A percentile compares a stretch with the other conserved stretches of the same genome.
phyloP scores from a whole-genome alignment of 768 basidiomycete genomes.

The Royoungia palumana region DNA sequence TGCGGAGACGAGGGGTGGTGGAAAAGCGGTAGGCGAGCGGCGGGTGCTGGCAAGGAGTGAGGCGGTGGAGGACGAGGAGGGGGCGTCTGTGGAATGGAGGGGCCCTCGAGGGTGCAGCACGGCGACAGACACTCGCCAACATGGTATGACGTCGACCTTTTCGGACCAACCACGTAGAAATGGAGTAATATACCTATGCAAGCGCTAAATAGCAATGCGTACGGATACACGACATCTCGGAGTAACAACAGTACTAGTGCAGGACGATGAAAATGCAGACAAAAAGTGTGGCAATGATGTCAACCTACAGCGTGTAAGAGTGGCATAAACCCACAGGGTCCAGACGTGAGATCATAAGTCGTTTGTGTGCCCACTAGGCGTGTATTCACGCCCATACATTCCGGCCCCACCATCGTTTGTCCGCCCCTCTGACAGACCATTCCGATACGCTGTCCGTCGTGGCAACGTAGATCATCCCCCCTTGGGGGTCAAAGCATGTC shows the following conservation, averaged over 20 bases:
- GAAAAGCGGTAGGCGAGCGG: constrained; percentile 10
- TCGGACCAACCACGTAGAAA: background rate
- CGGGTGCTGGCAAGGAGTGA: background rate
- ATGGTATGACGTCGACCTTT: constrained; percentile 9
- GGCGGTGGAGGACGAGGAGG: constrained; percentile 3
- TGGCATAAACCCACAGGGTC: constrained; percentile 15
- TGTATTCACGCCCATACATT: constrained; percentile 39
- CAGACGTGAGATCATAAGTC: constrained; percentile 6
- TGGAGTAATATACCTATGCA: background rate
- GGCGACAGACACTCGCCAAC: constrained; percentile 24
- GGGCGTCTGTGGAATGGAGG: background rate
- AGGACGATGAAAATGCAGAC: background rate
- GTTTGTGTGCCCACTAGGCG: background rate
- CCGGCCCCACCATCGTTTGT: constrained; percentile 70
- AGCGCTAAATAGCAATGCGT: background rate
- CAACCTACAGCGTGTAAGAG: constrained; percentile 15
- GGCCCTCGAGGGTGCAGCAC: constrained; percentile 15
- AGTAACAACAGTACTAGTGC: background rate
- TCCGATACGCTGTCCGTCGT: constrained; percentile 66
- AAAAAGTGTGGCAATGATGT: background rate
- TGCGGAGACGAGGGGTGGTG: constrained; percentile 15
- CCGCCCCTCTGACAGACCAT: constrained; percentile 69
- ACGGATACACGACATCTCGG: constrained; percentile 4
- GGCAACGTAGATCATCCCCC: constrained; percentile 66
- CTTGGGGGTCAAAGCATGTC: constrained; percentile 68